phyloP scores from a whole-genome alignment of 176 grass and related monocot species.

The Typha latifolia region DNA sequence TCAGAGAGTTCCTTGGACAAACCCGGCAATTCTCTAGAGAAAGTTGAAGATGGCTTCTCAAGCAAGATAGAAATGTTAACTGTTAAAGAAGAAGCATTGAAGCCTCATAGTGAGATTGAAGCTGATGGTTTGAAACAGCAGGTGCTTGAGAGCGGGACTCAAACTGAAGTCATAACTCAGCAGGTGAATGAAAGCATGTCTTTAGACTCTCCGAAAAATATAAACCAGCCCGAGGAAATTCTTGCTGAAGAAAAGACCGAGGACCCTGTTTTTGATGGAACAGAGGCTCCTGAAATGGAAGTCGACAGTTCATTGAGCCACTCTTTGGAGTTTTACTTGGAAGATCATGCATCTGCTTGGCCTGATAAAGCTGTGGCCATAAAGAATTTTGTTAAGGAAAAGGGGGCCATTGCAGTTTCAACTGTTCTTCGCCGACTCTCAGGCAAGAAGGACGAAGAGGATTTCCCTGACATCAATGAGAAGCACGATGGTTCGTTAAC shows the following conservation, averaged over 20 bases:
- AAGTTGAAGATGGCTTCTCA: slow-evolving; percentile 10
- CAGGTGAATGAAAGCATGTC: slow-evolving; percentile 10
- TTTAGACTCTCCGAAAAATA: slow-evolving; percentile 23
- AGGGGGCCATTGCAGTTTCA: slow-evolving; percentile 62
- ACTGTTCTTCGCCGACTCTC: slow-evolving; percentile 79
- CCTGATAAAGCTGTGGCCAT: slow-evolving; percentile 77
- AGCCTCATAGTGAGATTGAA: slow-evolving; percentile 15
- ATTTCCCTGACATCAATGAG: slow-evolving; percentile 34
- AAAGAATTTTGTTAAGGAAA: slow-evolving; percentile 88
- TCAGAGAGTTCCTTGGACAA: slow-evolving; percentile 26
- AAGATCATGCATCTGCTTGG: slow-evolving; percentile 37
- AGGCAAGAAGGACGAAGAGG: slow-evolving; percentile 72
- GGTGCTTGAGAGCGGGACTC: background rate
- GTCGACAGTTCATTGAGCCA: slow-evolving; percentile 36
- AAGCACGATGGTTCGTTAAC: slow-evolving; percentile 33
- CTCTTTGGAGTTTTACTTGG: slow-evolving; percentile 33
- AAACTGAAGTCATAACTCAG: no score
- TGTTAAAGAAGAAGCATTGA: slow-evolving; percentile 29
- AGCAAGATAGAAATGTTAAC: slow-evolving; percentile 36
- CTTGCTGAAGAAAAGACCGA: slow-evolving; percentile 54
- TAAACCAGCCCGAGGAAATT: slow-evolving; percentile 37
- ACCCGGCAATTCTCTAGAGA: background rate
- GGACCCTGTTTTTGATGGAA: slow-evolving; percentile 94
- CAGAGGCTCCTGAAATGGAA: slow-evolving; percentile 69
- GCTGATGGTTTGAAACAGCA: slow-evolving; percentile 24